These are phyloP conservation scores for Microsporum canis DNA, from an alignment of 2,329 filamentous ascomycete genomes.

Conservation along the genomic window DNA sequence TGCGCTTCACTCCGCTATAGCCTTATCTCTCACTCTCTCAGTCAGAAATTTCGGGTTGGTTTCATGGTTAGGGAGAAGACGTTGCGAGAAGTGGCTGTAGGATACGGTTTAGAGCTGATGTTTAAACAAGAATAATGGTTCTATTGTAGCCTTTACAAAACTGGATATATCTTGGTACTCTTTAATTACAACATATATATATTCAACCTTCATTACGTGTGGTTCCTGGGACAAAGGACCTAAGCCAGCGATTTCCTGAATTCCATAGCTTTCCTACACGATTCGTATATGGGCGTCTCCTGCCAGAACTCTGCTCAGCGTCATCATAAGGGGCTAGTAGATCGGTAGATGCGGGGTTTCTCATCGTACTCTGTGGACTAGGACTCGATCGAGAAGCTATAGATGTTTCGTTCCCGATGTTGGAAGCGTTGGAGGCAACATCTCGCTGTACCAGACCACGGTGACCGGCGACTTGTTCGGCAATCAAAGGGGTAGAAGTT, in stretches of 20 bases:
- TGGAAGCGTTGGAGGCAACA: background rate
- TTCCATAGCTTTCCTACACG: background rate
- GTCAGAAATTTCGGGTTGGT: too few relatives aligned
- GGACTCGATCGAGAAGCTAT: background rate
- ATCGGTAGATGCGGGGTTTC: background rate
- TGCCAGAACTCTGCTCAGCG: background rate
- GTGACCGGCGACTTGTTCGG: background rate
- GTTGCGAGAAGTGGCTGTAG: background rate
- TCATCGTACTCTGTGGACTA: background rate
- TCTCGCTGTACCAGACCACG: background rate
- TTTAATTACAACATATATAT: background rate
- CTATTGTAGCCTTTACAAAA: background rate
- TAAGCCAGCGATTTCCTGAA: background rate
- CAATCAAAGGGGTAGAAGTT: slow-evolving; percentile 1
- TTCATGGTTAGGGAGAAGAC: background rate
- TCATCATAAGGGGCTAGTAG: background rate
- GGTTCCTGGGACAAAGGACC: background rate
- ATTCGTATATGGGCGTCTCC: background rate
- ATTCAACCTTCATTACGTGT: background rate
- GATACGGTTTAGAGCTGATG: background rate
- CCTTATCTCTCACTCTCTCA: too few relatives aligned
- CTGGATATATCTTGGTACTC: background rate
- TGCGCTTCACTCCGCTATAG: too few relatives aligned
- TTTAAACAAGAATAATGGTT: background rate
- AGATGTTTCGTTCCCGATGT: background rate